These are phyloP conservation scores for Earliella scabrosa DNA, from an alignment of 1,284 basidiomycete species.

Conservation along the genomic window DNA sequence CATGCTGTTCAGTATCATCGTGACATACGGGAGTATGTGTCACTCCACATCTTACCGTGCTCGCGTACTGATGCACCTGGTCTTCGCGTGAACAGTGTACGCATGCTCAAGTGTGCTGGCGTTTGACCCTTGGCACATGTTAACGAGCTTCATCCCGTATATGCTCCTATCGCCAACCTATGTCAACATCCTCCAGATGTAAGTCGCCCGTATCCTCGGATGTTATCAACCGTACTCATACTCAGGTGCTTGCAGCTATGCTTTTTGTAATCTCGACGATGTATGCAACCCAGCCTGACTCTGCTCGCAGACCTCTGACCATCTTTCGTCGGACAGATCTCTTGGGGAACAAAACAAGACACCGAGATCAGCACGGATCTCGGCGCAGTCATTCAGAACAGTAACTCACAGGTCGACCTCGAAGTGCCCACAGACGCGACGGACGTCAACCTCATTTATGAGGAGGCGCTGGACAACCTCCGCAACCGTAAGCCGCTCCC, in stretches of 20 bases:
- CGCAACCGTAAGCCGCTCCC: constrained; percentile 65
- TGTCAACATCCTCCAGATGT: constrained; percentile 88
- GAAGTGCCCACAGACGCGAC: constrained; percentile 86
- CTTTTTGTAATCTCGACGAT: constrained; percentile 84
- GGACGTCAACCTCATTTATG: constrained; percentile 89
- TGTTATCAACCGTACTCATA: neutral
- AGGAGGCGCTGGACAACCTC: constrained; percentile 86
- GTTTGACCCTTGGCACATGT: constrained; percentile 92
- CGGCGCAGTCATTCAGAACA: constrained; percentile 80
- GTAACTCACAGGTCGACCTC: constrained; percentile 85
- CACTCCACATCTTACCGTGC: neutral
- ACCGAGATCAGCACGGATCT: constrained; percentile 72
- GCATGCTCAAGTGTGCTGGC: constrained; percentile 81
- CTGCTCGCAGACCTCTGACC: neutral
- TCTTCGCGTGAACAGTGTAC: constrained; percentile 54
- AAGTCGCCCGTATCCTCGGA: constrained; percentile 32
- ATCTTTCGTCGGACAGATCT: constrained; percentile 52
- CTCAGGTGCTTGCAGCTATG: constrained; percentile 54
- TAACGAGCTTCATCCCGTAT: constrained; percentile 92
- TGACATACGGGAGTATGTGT: constrained; percentile 82
- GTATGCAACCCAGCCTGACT: constrained; percentile 41
- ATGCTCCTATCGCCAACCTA: constrained; percentile 88
- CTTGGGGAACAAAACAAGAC: constrained; percentile 93
- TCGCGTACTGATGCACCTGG: neutral
- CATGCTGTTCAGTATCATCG: constrained; percentile 85